Base-by-base conservation (phyloP, 805 yeast species). In the Teunomyces lycoperdinae region DNA sequence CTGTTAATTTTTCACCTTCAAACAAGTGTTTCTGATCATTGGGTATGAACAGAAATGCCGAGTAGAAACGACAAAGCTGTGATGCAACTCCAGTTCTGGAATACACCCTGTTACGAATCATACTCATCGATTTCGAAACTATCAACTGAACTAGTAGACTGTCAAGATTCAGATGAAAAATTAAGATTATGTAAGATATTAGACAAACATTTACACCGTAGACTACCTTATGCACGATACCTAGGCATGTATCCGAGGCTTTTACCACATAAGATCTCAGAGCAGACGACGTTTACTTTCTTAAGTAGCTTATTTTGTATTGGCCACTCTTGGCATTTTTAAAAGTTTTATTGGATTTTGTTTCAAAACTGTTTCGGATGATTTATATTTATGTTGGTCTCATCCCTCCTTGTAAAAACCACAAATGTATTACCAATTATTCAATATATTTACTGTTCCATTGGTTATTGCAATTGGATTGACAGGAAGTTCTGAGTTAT, bases 1-100 rank as follows among this genome's bases (percentile, higher is more conserved):
- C 53, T 4, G 66, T 55, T 24, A 63, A 50, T 36, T 56, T 58
- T 44, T 66, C 70, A 20, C 58, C 49, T 13, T 68, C 69, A 45
- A 65, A 65, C 27, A 54, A 46, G 45, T 62, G 58, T 36, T 49
- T 54, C 7, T 61, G 54, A 27, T 66, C 65, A 28, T 67, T 67
- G 7, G 73, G 63, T 8, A 55, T 48, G 44, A 68, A 68, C 67
- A 57, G 53, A 31, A 53, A 45, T 11, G 50, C 46, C 17, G 31
- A 27, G 16, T 40, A 36, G 29, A 31, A 38, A 16, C 43, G 43
- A 5, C 9, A 17, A 16, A 28, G 2, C 7, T 16, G n/a, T 30
- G 24, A 20, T 17, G 27, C 24, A 13, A 14, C 34, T 20, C 43
- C 10, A 6, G 26, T 16, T 16, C 20, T 13, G 20, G 11, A 11